phyloP scores from a whole-genome alignment of 2,329 filamentous ascomycete species.

The Epichloe coenophiala region DNA sequence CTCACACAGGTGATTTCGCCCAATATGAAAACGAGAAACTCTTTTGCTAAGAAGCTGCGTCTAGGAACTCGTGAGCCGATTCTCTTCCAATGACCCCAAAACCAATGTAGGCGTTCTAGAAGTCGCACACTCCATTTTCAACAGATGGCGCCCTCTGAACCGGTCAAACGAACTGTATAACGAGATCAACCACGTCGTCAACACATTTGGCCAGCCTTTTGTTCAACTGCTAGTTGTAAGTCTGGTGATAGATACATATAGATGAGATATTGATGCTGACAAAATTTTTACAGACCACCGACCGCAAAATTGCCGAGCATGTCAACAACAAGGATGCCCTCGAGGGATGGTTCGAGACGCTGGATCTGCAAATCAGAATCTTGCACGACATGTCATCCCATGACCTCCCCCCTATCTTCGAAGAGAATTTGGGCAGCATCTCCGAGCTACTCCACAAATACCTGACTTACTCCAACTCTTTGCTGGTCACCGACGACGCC shows the following conservation, averaged over 20 bases:
- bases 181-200: slow-evolving; percentile 92
- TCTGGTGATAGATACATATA: slow-evolving; percentile 6
- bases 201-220: slow-evolving; percentile 73
- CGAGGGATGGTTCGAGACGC: slow-evolving; percentile 65
- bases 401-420: slow-evolving; percentile 87
- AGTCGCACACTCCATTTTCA: slow-evolving; percentile 96
- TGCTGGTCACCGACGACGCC: slow-evolving; percentile 79
- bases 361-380: slow-evolving; percentile 82
- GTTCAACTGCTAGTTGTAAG: slow-evolving; percentile 62
- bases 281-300: slow-evolving; percentile 39
- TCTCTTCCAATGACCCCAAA: slow-evolving; percentile 68
- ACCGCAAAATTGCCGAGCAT: slow-evolving; percentile 60
- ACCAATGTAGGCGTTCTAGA: slow-evolving; percentile 90
- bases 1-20: slow-evolving; percentile 54
- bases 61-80: slow-evolving; percentile 73
- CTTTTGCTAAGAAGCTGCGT: slow-evolving; percentile 6
- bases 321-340: slow-evolving; percentile 61
- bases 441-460: slow-evolving; percentile 82
- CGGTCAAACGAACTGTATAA: slow-evolving; percentile 83
- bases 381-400: slow-evolving; percentile 96
- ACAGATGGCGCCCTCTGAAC: slow-evolving; percentile 87
- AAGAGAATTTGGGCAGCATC: slow-evolving; percentile 70
- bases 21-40: neutral
- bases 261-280: slow-evolving; percentile 1
- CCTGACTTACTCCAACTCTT: slow-evolving; percentile 73